Base-by-base conservation (phyloP, 768 basidiomycete species). In the Solioccasus polychromus region DNA sequence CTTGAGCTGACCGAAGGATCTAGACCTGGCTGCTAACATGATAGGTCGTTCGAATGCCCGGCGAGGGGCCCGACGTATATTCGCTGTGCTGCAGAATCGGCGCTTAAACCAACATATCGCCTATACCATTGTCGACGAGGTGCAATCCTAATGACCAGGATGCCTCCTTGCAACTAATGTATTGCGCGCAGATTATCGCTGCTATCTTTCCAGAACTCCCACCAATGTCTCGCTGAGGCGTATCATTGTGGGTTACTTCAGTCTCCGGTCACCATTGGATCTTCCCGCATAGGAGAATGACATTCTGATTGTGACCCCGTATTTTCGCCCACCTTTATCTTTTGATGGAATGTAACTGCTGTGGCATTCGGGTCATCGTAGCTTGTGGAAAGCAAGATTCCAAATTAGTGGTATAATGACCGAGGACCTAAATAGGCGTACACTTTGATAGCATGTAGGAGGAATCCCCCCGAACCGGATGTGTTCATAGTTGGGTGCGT, bases 11-110 rank as follows among this genome's bases (percentile, higher is more conserved):
- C 31, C 18, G 19, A 50, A 39, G 35, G 39, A 19, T 43, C 28
- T 54, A 96, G 95, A 98, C 60, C 68, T 97, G 42, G 93, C 91
- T 25, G 92, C 95, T 7, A 97, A 96, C 57, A 92, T 97, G 87
- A 97, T 97, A 54, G 96, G 96, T n/a, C 79, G 93, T 24, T 85
- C 89, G 3, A 98, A 99, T 61, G 93, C 95, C 15, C 81, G 93
- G 11, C 78, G 93, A 34, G 96, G 94, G 14, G 93, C 95, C 8
- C 77, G 92, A 31, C 77, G 92, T 39, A 88, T 96, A 49, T 97
- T 98, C 63, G 85, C 92, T 5, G 92, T 95, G 2, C 62, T 98
- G 34, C 96, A 99, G 67, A 96, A 97, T 61, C 79, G 83, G 37
- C 80, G 95, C n/a, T 73, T 98, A 25, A 96, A 95, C 64, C 92